Conservation (phyloP, 202 grass and related monocot genomes). For the Musa balbisiana region DNA sequence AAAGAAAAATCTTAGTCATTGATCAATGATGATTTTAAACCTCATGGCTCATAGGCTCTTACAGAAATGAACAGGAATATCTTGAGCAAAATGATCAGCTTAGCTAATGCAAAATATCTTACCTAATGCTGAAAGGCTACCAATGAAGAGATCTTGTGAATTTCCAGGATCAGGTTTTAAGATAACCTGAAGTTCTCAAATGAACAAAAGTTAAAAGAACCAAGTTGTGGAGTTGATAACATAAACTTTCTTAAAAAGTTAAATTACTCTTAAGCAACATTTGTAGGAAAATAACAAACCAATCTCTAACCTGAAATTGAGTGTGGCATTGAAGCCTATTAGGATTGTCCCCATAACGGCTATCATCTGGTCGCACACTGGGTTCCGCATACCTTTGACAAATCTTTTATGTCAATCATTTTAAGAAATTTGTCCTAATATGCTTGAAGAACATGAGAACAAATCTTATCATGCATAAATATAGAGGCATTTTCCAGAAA, state of each 20-base stretch:
- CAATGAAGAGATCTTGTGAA: slow-evolving; percentile 81
- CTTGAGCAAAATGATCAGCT: background rate
- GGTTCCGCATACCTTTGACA: slow-evolving; percentile 75
- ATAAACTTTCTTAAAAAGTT: background rate
- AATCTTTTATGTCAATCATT: slow-evolving; percentile 10
- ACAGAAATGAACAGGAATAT: background rate
- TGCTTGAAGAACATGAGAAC: background rate
- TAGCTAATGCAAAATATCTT: slow-evolving; percentile 1
- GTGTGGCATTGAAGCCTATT: slow-evolving; percentile 91
- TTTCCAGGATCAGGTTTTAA: slow-evolving; percentile 90
- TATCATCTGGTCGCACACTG: slow-evolving; percentile 87
- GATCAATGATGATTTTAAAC: background rate
- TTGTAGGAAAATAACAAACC: background rate
- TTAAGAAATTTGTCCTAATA: background rate
- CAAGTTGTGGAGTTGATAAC: background rate
- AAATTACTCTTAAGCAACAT: background rate
- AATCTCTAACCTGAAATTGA: slow-evolving; percentile 72
- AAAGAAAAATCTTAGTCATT: background rate
- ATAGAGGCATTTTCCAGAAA: no score
- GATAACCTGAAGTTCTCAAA: slow-evolving; percentile 50
- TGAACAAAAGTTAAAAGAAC: background rate
- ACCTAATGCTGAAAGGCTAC: slow-evolving; percentile 84
- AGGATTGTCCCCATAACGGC: slow-evolving; percentile 93
- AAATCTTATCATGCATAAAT: background rate
- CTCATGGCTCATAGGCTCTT: background rate